These are phyloP conservation scores for Calonectria pauciramosa DNA, from an alignment of 2,329 filamentous ascomycete species.

Conservation along the genomic window DNA sequence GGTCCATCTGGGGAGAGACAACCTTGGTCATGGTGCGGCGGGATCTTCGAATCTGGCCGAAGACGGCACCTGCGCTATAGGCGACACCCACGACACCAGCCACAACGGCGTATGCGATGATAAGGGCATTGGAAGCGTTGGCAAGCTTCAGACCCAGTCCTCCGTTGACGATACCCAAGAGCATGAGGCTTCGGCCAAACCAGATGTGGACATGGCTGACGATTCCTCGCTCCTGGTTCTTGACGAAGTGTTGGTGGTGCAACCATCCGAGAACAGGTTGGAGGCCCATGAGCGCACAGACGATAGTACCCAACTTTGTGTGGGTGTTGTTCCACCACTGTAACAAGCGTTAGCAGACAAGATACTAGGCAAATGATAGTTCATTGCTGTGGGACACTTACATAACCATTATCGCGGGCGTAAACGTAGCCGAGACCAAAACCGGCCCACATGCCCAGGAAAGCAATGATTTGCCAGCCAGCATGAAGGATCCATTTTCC, in stretches of 20 bases:
- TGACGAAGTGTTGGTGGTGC: constrained; percentile 69
- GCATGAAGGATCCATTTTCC: constrained; percentile 72
- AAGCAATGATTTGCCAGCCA: constrained; percentile 66
- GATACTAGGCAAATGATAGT: neutral
- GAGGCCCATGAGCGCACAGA: constrained; percentile 66
- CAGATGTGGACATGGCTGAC: constrained; percentile 73
- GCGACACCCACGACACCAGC: constrained; percentile 61
- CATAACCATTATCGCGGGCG: constrained; percentile 56
- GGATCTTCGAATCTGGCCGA: constrained; percentile 31
- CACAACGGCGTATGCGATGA: constrained; percentile 70
- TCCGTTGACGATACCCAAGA: constrained; percentile 73
- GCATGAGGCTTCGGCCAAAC: constrained; percentile 71
- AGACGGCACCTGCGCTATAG: constrained; percentile 55
- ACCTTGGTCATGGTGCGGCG: constrained; percentile 33
- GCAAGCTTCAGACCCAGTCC: constrained; percentile 71
- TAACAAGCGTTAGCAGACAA: constrained; percentile 33
- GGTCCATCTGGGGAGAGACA: constrained; percentile 42
- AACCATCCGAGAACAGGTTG: constrained; percentile 71
- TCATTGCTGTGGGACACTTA: constrained; percentile 51
- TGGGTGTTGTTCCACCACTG: constrained; percentile 69
- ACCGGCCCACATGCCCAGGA: constrained; percentile 71
- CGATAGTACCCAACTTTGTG: constrained; percentile 68
- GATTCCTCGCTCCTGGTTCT: constrained; percentile 60
- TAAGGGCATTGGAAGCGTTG: constrained; percentile 53
- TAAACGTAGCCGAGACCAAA: constrained; percentile 69